These are phyloP conservation scores for Gossypium arboreum DNA, from an alignment of 345 rosid genomes.

Conservation along the genomic window DNA sequence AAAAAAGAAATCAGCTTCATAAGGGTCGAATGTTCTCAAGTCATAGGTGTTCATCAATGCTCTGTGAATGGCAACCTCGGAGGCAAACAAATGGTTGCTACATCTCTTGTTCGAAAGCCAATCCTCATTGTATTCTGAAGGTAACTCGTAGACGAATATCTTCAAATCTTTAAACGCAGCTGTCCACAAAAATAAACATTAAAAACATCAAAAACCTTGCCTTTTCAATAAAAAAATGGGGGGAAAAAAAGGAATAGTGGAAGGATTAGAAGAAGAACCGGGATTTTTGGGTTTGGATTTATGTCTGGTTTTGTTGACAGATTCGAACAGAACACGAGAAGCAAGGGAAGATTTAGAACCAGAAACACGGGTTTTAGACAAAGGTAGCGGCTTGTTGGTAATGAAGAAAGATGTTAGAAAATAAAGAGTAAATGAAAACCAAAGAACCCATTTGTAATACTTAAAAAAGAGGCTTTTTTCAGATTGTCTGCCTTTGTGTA, in stretches of 20 bases:
- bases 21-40: constrained; percentile 64
- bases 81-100: constrained; percentile 79
- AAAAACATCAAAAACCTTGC: not conserved
- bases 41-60: constrained; percentile 52
- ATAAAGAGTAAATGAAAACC: constrained; percentile 65
- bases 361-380: constrained; percentile 33
- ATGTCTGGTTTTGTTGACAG: constrained; percentile 32
- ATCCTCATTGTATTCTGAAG: constrained; percentile 61
- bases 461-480: constrained; percentile 46
- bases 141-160: constrained; percentile 72
- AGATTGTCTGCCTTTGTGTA: constrained; percentile 36
- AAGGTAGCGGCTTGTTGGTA: constrained; percentile 46
- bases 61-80: constrained; percentile 89
- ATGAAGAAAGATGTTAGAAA: constrained; percentile 66
- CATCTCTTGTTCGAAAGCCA: constrained; percentile 88
- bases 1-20: constrained; percentile 90
- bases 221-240: not conserved
- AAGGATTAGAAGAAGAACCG: constrained; percentile 28
- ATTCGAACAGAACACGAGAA: constrained; percentile 70
- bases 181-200: constrained; percentile 7
- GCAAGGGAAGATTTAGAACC: constrained; percentile 58
- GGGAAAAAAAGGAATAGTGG: too few relatives aligned
- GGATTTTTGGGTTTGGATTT: constrained; percentile 20
- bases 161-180: constrained; percentile 59
- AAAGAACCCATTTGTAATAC: constrained; percentile 82